phyloP scores from a whole-genome alignment of 2,329 filamentous ascomycete species.

The Fusarium aywerte region DNA sequence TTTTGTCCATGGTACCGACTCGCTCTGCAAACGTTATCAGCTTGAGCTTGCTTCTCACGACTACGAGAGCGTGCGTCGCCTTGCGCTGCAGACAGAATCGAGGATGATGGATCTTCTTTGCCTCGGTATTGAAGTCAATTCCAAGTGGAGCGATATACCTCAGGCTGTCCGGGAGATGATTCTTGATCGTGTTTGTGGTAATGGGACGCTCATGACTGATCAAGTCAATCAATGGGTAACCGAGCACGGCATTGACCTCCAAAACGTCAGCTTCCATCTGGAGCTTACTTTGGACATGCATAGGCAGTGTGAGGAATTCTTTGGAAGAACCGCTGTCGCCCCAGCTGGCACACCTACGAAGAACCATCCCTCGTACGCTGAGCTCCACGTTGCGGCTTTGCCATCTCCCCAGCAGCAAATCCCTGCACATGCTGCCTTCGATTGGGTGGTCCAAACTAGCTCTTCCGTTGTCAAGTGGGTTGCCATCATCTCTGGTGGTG shows the following conservation, averaged over 20 bases:
- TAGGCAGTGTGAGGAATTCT: background rate
- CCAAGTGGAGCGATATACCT: background rate
- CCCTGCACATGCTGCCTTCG: background rate
- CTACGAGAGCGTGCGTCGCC: background rate
- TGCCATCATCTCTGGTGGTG: slow-evolving; percentile 1
- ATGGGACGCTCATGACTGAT: background rate
- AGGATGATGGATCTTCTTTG: background rate
- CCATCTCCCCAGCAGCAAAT: background rate
- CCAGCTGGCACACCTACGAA: background rate
- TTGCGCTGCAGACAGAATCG: background rate
- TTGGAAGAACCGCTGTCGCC: background rate
- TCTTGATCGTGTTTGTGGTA: background rate
- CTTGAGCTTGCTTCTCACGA: background rate
- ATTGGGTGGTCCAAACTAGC: background rate
- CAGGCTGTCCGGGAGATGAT: background rate
- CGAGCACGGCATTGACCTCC: background rate
- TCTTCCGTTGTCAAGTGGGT: background rate
- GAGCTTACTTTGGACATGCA: background rate
- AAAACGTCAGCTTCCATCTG: background rate
- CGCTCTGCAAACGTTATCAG: background rate
- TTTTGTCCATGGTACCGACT: background rate
- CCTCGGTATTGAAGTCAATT: background rate
- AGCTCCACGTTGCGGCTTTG: background rate
- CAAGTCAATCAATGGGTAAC: background rate
- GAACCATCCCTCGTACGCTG: background rate